phyloP scores from a whole-genome alignment of 148 eudicot genomes.

The Cornus florida region DNA sequence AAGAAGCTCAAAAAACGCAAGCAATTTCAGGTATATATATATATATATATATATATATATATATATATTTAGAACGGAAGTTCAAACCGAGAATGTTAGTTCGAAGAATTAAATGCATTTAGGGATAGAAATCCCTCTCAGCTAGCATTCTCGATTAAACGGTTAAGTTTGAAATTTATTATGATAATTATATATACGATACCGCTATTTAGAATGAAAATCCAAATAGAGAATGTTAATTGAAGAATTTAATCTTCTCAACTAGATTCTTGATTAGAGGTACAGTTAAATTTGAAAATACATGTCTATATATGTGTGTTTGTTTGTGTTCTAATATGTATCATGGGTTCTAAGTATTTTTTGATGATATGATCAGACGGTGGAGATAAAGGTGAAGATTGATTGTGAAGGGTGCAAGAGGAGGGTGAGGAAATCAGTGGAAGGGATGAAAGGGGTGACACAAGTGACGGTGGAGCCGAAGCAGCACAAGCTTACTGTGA shows the following conservation, averaged over 20 bases:
- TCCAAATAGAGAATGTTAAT: no score
- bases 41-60: background rate
- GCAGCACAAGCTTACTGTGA: conserved; percentile 45
- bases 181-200: no score
- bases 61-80: no score
- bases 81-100: no score
- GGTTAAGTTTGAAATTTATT: no score
- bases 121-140: no score
- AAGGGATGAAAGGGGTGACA: conserved; percentile 68
- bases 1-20: conserved; percentile 34
- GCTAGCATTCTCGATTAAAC: no score
- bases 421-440: conserved; percentile 48
- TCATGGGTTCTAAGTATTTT: background rate
- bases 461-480: conserved; percentile 43
- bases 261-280: no score
- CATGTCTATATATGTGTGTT: background rate
- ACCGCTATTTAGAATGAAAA: no score
- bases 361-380: conserved; percentile 31
- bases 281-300: no score
- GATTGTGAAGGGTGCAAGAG: conserved; percentile 68
- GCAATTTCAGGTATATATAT: conserved; percentile 24
- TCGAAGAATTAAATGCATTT: no score
- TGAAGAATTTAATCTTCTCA: no score
- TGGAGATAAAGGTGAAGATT: conserved; percentile 60
- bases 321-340: background rate